Evolutionary conservation across 2,329 filamentous ascomycete genomes (phyloP).

Genomic region (Aspergillus costaricaensis): DNA sequence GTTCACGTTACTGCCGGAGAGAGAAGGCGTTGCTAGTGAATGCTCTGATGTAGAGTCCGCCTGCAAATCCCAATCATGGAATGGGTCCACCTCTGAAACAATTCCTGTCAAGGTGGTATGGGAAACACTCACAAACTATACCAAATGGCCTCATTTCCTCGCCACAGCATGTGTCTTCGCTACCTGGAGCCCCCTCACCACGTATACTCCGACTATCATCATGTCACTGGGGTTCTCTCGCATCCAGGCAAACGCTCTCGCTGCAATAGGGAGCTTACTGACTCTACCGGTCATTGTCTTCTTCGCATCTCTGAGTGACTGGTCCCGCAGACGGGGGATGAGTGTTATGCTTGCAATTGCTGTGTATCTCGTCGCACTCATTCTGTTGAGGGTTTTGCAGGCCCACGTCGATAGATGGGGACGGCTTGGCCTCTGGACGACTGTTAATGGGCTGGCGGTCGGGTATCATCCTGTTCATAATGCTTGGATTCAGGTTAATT

Average conservation of each 20-base stretch:
- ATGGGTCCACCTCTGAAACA: slow-evolving; percentile 21
- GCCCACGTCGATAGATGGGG: slow-evolving; percentile 52
- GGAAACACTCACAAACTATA: slow-evolving; percentile 49
- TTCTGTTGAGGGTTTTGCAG: slow-evolving; percentile 46
- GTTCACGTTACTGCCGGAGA: not conserved
- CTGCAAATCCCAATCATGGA: not conserved
- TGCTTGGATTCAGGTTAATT: slow-evolving; percentile 57
- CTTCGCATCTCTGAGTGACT: slow-evolving; percentile 54
- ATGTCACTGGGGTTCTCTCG: slow-evolving; percentile 50
- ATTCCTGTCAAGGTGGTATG: slow-evolving; percentile 46
- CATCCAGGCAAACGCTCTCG: slow-evolving; percentile 51
- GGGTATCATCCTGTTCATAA: slow-evolving; percentile 58
- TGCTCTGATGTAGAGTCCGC: not conserved
- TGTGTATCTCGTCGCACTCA: slow-evolving; percentile 50
- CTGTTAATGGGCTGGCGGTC: slow-evolving; percentile 54
- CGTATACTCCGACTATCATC: slow-evolving; percentile 48
- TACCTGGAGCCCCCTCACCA: slow-evolving; percentile 56
- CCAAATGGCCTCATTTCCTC: slow-evolving; percentile 53
- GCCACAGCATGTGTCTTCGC: slow-evolving; percentile 55
- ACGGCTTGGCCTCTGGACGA: slow-evolving; percentile 55
- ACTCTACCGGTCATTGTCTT: slow-evolving; percentile 52
- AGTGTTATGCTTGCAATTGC: slow-evolving; percentile 49
- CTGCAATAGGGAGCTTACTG: slow-evolving; percentile 44
- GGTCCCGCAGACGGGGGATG: slow-evolving; percentile 47
- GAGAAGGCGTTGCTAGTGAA: slow-evolving; percentile 23